phyloP scores from a whole-genome alignment of 305 asterid species.

The Fraxinus sp. region DNA sequence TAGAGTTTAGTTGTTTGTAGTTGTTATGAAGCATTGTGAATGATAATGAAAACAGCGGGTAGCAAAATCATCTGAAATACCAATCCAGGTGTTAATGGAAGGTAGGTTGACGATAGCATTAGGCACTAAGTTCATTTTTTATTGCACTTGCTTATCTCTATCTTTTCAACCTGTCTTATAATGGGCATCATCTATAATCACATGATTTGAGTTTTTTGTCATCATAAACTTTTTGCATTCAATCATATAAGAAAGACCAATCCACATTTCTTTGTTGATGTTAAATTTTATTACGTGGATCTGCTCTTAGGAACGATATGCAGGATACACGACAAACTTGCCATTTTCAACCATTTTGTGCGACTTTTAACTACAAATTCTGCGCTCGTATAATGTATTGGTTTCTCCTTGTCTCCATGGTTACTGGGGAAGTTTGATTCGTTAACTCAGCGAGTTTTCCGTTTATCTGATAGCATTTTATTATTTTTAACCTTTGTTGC shows the following conservation, averaged over 20 bases:
- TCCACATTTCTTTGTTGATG: not conserved
- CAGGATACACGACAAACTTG: not conserved
- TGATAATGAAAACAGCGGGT: not conserved
- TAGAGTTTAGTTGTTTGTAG: not conserved
- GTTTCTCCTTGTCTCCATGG: not conserved
- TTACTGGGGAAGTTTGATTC: not conserved
- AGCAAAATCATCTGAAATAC: not conserved
- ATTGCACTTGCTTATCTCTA: not conserved
- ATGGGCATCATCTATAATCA: not conserved
- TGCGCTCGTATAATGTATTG: not conserved
- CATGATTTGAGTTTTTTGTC: not conserved
- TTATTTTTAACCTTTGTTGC: not conserved
- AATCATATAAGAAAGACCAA: not conserved
- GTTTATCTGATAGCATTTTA: not conserved
- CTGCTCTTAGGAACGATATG: not conserved
- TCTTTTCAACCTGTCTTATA: not conserved
- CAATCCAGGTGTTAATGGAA: not conserved
- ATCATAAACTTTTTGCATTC: not conserved
- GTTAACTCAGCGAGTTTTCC: not conserved
- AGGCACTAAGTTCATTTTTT: not conserved
- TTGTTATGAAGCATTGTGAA: not conserved
- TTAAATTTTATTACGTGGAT: not conserved
- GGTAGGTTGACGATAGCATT: not conserved
- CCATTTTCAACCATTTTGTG: not conserved
- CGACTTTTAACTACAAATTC: not conserved